A percentile compares a stretch with the other conserved stretches of the same genome.
phyloP scores from a whole-genome alignment of 352 stramenopile genomes.

The Phytophthora megakarya region DNA sequence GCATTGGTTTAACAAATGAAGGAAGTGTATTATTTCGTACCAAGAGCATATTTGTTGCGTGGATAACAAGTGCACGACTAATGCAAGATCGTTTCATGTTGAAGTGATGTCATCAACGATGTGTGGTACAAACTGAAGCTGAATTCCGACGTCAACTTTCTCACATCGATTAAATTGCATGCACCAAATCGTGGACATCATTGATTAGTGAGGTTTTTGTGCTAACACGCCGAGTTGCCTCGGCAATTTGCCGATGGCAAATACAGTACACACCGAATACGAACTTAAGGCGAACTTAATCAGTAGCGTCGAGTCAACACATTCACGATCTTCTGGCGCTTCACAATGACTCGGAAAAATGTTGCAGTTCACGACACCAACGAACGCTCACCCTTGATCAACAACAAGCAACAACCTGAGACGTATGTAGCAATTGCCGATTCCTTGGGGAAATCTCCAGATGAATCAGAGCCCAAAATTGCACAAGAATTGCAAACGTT shows the following conservation, averaged over 20 bases:
- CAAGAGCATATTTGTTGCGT: conserved; percentile 24
- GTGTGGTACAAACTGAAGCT: conserved; percentile 21
- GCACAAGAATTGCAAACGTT: conserved; percentile 46
- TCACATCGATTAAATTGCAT: conserved; percentile 15
- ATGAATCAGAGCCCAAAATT: conserved; percentile 25
- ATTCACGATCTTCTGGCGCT: conserved; percentile 19
- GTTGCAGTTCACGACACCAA: conserved; percentile 10
- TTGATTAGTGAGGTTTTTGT: background rate
- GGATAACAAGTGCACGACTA: background rate
- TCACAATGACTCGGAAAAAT: background rate
- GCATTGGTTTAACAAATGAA: conserved; percentile 23
- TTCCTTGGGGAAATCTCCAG: background rate
- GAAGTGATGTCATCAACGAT: conserved; percentile 18
- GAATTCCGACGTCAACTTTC: conserved; percentile 21
- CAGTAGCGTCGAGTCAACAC: background rate
- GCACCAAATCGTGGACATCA: conserved; percentile 3
- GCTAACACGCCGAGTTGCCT: too few relatives aligned
- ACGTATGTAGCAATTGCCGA: conserved; percentile 24
- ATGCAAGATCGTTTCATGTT: conserved; percentile 15
- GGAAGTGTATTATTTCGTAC: conserved; percentile 29
- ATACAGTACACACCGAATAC: too few relatives aligned
- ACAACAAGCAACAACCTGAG: conserved; percentile 14
- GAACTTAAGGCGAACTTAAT: conserved; percentile 15
- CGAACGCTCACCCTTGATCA: conserved; percentile 19
- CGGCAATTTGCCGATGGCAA: too few relatives aligned